These are phyloP conservation scores for Auriscalpium microsporum DNA, from an alignment of 768 basidiomycete genomes.

Conservation along the genomic window DNA sequence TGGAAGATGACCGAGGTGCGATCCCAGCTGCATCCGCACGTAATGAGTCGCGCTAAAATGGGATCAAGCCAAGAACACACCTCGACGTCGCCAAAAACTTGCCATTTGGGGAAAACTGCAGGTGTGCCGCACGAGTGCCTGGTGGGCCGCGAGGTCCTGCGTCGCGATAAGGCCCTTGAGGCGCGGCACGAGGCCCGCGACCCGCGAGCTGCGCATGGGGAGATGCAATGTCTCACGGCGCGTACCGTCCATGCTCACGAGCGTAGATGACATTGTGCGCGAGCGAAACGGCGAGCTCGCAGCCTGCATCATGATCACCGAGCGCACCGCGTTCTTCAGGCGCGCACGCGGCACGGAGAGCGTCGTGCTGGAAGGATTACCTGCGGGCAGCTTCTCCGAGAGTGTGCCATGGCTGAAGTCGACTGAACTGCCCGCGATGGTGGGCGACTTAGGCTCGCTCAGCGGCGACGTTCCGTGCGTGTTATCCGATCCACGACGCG, in stretches of 20 bases:
- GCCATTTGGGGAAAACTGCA: conserved; percentile 74
- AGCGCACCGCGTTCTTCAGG: conserved; percentile 35
- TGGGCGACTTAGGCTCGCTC: conserved; percentile 17
- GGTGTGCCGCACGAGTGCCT: conserved; percentile 60
- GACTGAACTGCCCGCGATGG: conserved; percentile 1
- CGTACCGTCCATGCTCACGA: conserved; percentile 6
- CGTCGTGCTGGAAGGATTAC: conserved; percentile 15
- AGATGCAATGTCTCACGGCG: conserved; percentile 17
- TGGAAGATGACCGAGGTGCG: conserved; percentile 59
- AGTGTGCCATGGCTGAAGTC: background rate
- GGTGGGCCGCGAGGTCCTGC: conserved; percentile 56
- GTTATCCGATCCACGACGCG: conserved; percentile 11
- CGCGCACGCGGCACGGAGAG: conserved; percentile 25
- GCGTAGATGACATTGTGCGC: conserved; percentile 23
- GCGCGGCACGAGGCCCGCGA: conserved; percentile 47
- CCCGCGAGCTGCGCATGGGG: conserved; percentile 40
- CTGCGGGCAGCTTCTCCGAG: conserved; percentile 11
- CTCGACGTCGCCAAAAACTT: conserved; percentile 67
- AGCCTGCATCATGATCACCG: conserved; percentile 34
- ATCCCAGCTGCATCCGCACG: conserved; percentile 46
- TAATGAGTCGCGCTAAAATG: background rate
- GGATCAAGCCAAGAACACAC: conserved; percentile 22
- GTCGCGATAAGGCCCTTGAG: conserved; percentile 45
- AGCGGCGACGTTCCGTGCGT: conserved; percentile 15
- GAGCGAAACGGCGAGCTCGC: conserved; percentile 18